Evolutionary conservation across 2,329 filamentous ascomycete genomes (phyloP), one percentile per base, ranked within the genome.

Genomic region (Cladosporium colombiae): DNA sequence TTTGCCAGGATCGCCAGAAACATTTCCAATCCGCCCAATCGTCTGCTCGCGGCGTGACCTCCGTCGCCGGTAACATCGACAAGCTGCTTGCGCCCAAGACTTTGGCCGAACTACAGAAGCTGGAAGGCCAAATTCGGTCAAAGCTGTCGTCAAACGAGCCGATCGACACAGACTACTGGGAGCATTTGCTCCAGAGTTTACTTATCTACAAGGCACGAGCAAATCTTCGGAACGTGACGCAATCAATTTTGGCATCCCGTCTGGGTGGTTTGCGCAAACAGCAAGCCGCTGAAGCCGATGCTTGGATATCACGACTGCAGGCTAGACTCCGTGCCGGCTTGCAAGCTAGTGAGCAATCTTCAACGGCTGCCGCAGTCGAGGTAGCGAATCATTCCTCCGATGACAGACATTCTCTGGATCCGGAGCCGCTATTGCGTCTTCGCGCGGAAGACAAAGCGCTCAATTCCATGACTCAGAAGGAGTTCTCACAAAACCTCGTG

Each of bases 131-230:
- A 80, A 95, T 99, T 77, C 88, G 88, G 75, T 83, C 84, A 18
- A 99, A 99, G 81, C 82, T 99, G 57, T 85, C 89, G 62, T 96
- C 92, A 8, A 89, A 97, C 75, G 93, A 97, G 74, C 89, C 91
- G 11, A 94, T 99, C 70, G 95, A 99, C 78, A 92, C 91, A 2
- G 95, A 99, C 79, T 99, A 98, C 77, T 99, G 95, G 95, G 92
- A 96, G 75, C 92, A 97, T 75, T 83, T 99, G 18, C 83, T 99
- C 68, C 89, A 89, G 70, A 96, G 89, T 75, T 81, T 99, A 68
- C 83, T 91, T 7, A 88, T 97, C 1, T 97, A 92, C 88, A 98
- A 98, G 80, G 92, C 95, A 37, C 93, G 91, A 77, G 92, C 93
- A 2, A 92, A 90, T 76, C 80, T 99, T 62, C 88, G 88, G 70